These are phyloP conservation scores for Candida morakotiae DNA, from an alignment of 805 yeast genomes.

Conservation along the genomic window DNA sequence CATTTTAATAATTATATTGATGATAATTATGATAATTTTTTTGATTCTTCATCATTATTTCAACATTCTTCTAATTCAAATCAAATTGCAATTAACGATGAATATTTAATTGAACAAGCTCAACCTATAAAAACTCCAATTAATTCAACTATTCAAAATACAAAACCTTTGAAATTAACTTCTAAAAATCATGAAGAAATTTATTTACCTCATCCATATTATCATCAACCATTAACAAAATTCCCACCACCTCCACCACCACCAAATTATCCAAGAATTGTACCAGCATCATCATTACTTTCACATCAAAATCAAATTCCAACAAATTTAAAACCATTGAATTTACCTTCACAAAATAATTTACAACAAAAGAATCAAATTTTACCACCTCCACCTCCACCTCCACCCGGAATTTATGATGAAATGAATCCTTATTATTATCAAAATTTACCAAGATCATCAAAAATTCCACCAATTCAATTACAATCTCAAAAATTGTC, in stretches of 20 bases:
- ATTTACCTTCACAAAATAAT: too few relatives aligned
- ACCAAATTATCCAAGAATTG: too few relatives aligned
- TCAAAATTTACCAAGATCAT: too few relatives aligned
- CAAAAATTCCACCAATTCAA: too few relatives aligned
- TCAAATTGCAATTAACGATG: constrained; percentile 41
- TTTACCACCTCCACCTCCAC: too few relatives aligned
- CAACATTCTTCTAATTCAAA: constrained; percentile 17
- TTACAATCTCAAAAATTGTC: too few relatives aligned
- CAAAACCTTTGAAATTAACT: constrained; percentile 9
- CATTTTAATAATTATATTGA: constrained; percentile 9
- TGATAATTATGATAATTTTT: constrained; percentile 17
- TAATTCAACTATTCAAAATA: constrained; percentile 12
- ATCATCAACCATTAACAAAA: constrained; percentile 22
- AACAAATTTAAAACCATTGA: constrained; percentile 4
- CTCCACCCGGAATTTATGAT: too few relatives aligned
- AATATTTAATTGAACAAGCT: constrained; percentile 49
- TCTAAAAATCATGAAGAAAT: constrained; percentile 14
- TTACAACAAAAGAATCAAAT: too few relatives aligned
- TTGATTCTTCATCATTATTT: constrained; percentile 15
- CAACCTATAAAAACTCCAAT: constrained; percentile 38
- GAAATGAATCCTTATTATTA: too few relatives aligned
- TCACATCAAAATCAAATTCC: not conserved
- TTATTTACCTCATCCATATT: constrained; percentile 14
- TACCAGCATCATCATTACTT: too few relatives aligned
- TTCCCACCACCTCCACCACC: constrained; percentile 12